A percentile compares a stretch with the other conserved stretches of the same genome.
Conservation (phyloP, 2,329 filamentous ascomycete species). For the Hirsutella rhossiliensis region DNA sequence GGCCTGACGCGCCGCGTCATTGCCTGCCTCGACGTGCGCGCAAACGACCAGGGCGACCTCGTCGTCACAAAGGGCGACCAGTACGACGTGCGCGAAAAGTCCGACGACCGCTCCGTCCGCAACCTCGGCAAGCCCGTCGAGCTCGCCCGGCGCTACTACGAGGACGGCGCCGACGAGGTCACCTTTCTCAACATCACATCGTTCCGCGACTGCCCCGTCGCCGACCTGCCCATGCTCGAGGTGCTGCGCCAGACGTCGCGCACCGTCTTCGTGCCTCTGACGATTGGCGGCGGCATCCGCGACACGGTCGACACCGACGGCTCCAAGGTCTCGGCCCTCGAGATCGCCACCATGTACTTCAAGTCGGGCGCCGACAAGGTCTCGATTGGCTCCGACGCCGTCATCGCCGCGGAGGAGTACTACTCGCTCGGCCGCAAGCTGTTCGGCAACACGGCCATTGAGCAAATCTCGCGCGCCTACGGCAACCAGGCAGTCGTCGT, state of each 20-base stretch:
- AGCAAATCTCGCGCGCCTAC: slow-evolving; percentile 87
- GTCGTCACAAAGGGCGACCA: slow-evolving; percentile 98
- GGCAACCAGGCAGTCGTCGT: slow-evolving; percentile 96
- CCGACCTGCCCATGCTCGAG: slow-evolving; percentile 92
- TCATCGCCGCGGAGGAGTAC: slow-evolving; percentile 85
- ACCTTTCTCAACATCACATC: slow-evolving; percentile 98
- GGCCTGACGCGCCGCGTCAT: slow-evolving; percentile 89
- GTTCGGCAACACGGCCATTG: slow-evolving; percentile 78
- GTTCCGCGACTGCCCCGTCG: slow-evolving; percentile 88
- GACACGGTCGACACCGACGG: slow-evolving; percentile 87
- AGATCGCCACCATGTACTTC: slow-evolving; percentile 96
- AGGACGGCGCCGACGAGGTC: slow-evolving; percentile 91
- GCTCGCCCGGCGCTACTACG: slow-evolving; percentile 87
- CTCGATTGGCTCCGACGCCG: slow-evolving; percentile 90
- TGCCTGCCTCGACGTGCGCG: slow-evolving; percentile 87
- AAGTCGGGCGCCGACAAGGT: slow-evolving; percentile 95
- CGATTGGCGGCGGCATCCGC: slow-evolving; percentile 88
- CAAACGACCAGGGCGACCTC: slow-evolving; percentile 87
- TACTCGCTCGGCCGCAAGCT: slow-evolving; percentile 57
- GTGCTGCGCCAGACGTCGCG: slow-evolving; percentile 75
- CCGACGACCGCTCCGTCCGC: slow-evolving; percentile 52
- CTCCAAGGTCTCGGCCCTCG: slow-evolving; percentile 73
- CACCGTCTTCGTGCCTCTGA: slow-evolving; percentile 91
- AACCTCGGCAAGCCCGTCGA: slow-evolving; percentile 96
- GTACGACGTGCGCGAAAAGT: slow-evolving; percentile 93